Evolutionary conservation across 1,284 basidiomycete species (phyloP).

Genomic region (Ustilago bromivora): DNA sequence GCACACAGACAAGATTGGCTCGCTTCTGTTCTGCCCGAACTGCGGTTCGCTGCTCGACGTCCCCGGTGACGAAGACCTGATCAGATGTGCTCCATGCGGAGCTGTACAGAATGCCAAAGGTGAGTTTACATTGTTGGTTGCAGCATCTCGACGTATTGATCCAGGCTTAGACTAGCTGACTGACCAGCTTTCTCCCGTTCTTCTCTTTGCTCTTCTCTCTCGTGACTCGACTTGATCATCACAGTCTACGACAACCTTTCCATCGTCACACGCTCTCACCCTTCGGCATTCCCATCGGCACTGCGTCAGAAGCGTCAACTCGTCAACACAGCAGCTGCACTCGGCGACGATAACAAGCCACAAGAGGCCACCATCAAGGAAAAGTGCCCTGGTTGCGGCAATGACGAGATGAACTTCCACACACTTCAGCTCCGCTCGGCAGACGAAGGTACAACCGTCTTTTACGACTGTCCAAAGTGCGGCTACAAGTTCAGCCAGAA

Average conservation of each 20-base stretch:
- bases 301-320: constrained; percentile 86
- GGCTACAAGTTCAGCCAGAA: constrained; percentile 69
- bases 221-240: not conserved
- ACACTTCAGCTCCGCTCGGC: constrained; percentile 71
- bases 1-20: constrained; percentile 74
- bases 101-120: constrained; percentile 78
- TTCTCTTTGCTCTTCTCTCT: not conserved
- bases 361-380: constrained; percentile 80
- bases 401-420: constrained; percentile 71
- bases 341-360: constrained; percentile 41
- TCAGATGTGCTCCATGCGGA: constrained; percentile 88
- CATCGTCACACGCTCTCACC: constrained; percentile 89
- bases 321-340: constrained; percentile 74
- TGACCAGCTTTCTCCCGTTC: not conserved
- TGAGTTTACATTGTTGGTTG: constrained; percentile 25
- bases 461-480: constrained; percentile 70
- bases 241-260: constrained; percentile 92
- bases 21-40: constrained; percentile 90
- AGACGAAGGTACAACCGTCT: constrained; percentile 70
- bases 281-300: constrained; percentile 91
- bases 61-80: constrained; percentile 81
- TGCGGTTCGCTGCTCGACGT: constrained; percentile 90
- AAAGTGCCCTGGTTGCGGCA: constrained; percentile 88
- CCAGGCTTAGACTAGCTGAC: not conserved
- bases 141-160: not conserved